phyloP scores from a whole-genome alignment of 164 flowering plant species.

The Annona squamosa region DNA sequence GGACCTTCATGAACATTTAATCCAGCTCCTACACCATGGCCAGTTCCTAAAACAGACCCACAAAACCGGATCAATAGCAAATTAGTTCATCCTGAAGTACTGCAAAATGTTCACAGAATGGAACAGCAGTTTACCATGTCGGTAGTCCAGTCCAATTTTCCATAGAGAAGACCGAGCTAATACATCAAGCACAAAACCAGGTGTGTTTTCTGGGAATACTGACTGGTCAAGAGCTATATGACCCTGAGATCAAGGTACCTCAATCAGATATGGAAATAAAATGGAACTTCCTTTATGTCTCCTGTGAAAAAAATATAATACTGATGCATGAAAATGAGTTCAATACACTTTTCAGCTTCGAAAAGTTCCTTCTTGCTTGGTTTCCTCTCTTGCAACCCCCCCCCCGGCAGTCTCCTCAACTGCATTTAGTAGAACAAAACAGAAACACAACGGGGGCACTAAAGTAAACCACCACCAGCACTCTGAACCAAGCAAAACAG shows the following conservation, averaged over 20 bases:
- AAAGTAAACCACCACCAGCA: neutral
- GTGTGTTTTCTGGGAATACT: constrained; percentile 87
- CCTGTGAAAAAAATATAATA: neutral
- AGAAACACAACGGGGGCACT: neutral
- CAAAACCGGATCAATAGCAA: neutral
- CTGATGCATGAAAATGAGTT: too few relatives aligned
- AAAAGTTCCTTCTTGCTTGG: neutral
- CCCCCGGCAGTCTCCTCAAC: too few relatives aligned
- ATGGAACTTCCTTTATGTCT: neutral
- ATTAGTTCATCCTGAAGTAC: neutral
- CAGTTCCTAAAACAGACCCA: constrained; percentile 54
- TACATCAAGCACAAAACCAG: constrained; percentile 95
- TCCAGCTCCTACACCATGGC: constrained; percentile 99
- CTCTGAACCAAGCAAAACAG: neutral
- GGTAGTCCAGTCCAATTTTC: constrained; percentile 96
- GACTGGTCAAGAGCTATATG: constrained; percentile 96
- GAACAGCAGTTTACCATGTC: constrained; percentile 60
- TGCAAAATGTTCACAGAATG: neutral
- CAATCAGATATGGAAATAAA: neutral
- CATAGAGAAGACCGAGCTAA: constrained; percentile 90
- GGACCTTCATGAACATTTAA: constrained; percentile 99
- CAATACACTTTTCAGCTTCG: too few relatives aligned
- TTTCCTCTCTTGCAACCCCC: neutral
- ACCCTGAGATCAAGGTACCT: constrained; percentile 49
- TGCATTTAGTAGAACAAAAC: neutral